A percentile compares a stretch with the other conserved stretches of the same genome.
Evolutionary conservation across 2,329 filamentous ascomycete genomes (phyloP).

Genomic region (Aquanectria penicillioides): DNA sequence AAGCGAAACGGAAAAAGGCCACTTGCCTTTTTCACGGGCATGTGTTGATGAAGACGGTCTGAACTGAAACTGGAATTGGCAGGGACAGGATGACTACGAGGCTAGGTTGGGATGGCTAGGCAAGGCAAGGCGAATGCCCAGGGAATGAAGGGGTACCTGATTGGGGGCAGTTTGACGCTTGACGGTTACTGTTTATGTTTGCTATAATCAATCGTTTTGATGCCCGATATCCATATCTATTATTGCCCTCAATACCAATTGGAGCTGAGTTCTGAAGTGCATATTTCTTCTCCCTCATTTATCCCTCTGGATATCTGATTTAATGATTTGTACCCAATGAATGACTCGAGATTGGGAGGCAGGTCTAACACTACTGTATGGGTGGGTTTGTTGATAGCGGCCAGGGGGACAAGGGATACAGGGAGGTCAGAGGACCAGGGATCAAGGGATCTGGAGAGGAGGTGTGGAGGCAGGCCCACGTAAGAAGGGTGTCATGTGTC

Average conservation of each 20-base stretch:
- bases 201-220: slow-evolving; percentile 25
- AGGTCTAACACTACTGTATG: slow-evolving; percentile 13
- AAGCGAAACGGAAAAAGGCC: slow-evolving; percentile 21
- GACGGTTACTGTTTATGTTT: slow-evolving; percentile 24
- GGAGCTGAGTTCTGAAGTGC: slow-evolving; percentile 3
- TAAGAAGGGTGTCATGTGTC: slow-evolving; percentile 28
- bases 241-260: slow-evolving; percentile 13
- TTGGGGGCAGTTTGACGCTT: slow-evolving; percentile 24
- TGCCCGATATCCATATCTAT: slow-evolving; percentile 22
- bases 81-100: slow-evolving; percentile 10
- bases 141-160: slow-evolving; percentile 16
- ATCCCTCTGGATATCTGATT: background rate
- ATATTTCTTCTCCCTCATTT: background rate
- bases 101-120: slow-evolving; percentile 5
- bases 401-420: slow-evolving; percentile 8
- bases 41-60: slow-evolving; percentile 19
- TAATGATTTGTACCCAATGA: slow-evolving; percentile 25
- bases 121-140: slow-evolving; percentile 12
- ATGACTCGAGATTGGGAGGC: slow-evolving; percentile 12
- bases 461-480: slow-evolving; percentile 14
- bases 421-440: slow-evolving; percentile 13
- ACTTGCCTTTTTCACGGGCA: background rate
- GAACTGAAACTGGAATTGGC: slow-evolving; percentile 8
- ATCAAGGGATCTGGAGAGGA: slow-evolving; percentile 22
- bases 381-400: slow-evolving; percentile 1